These are phyloP conservation scores for Ustulina deusta DNA, from an alignment of 2,329 filamentous ascomycete genomes.

Conservation along the genomic window DNA sequence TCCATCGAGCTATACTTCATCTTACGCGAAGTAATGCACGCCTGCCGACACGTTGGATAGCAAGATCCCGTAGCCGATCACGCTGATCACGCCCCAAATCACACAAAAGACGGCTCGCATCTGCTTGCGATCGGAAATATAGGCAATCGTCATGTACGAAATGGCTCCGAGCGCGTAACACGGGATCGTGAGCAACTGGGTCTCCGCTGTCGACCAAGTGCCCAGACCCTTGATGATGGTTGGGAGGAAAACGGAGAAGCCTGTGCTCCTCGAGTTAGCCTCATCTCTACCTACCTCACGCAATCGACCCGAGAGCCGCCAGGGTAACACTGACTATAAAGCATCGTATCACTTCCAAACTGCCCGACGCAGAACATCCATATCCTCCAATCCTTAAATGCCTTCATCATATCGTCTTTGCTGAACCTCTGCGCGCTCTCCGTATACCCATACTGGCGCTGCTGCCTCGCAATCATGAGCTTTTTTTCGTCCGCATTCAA, in stretches of 20 bases:
- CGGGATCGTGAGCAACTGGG: slow-evolving; percentile 82
- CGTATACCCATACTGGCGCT: slow-evolving; percentile 62
- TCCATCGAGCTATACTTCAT: background rate
- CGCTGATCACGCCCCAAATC: slow-evolving; percentile 70
- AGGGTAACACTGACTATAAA: slow-evolving; percentile 65
- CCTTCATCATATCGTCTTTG: slow-evolving; percentile 73
- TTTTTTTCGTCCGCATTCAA: slow-evolving; percentile 67
- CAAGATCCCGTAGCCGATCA: slow-evolving; percentile 76
- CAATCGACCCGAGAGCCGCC: background rate
- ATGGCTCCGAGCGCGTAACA: slow-evolving; percentile 80
- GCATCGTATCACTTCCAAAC: slow-evolving; percentile 80
- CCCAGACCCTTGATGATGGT: slow-evolving; percentile 81
- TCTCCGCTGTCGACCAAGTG: slow-evolving; percentile 70
- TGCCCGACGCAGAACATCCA: slow-evolving; percentile 77
- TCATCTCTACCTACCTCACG: background rate
- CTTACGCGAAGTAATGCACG: slow-evolving; percentile 75
- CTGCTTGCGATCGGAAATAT: slow-evolving; percentile 75
- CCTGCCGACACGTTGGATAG: slow-evolving; percentile 69
- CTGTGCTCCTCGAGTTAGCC: slow-evolving; percentile 53
- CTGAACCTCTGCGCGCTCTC: slow-evolving; percentile 60
- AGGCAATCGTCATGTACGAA: slow-evolving; percentile 74
- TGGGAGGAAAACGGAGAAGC: slow-evolving; percentile 81
- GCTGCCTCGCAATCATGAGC: slow-evolving; percentile 58
- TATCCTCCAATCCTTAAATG: slow-evolving; percentile 80
- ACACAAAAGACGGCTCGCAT: slow-evolving; percentile 73